phyloP scores from a whole-genome alignment of 179 eudicot species.

The Heliamphora pulchella region DNA sequence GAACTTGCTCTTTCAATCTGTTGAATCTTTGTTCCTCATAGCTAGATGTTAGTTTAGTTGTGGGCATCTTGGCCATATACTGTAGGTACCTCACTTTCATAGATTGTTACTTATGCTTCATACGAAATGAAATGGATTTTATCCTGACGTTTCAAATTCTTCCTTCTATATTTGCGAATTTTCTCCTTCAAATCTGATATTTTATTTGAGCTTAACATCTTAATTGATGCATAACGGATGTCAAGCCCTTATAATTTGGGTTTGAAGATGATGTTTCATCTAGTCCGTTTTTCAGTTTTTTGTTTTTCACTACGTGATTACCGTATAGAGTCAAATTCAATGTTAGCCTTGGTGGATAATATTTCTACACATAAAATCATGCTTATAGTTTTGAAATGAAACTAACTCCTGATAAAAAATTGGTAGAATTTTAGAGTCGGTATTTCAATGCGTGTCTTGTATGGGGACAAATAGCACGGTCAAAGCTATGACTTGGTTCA shows the following conservation, averaged over 20 bases:
- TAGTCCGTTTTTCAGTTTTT: not conserved
- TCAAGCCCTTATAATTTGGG: not conserved
- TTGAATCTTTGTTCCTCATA: constrained; percentile 25
- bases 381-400: constrained; percentile 2
- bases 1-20: constrained; percentile 44
- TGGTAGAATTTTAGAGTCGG: not conserved
- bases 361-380: not conserved
- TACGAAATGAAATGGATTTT: constrained; percentile 16
- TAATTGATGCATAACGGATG: not conserved
- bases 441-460: not conserved
- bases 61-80: constrained; percentile 20
- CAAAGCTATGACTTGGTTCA: not conserved
- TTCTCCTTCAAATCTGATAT: constrained; percentile 1
- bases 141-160: constrained; percentile 11
- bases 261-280: not conserved
- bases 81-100: constrained; percentile 26
- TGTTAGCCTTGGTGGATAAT: not conserved
- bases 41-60: constrained; percentile 30
- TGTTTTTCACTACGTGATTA: constrained; percentile 3
- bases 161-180: not conserved
- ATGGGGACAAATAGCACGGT: not conserved
- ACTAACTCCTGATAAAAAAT: not conserved
- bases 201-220: constrained; percentile 2
- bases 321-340: not conserved
- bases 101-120: constrained; percentile 19